phyloP scores from a whole-genome alignment of 2,329 filamentous ascomycete genomes.

The Apiospora rasikravindrae region DNA sequence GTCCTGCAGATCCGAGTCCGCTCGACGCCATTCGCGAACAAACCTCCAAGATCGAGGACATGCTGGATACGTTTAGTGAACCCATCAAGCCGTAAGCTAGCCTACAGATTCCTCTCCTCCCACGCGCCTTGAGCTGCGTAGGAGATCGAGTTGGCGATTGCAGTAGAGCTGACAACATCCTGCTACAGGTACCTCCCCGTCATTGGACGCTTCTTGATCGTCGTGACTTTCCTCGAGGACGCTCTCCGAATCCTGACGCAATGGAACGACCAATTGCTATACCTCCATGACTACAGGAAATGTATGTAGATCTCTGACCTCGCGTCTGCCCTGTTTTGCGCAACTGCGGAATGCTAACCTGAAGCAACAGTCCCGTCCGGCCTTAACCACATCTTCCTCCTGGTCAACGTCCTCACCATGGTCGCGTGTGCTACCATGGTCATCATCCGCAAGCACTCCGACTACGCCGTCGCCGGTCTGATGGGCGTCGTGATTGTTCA shows the following conservation, averaged over 20 bases:
- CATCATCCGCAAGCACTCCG: slow-evolving; percentile 89
- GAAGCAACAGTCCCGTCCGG: slow-evolving; percentile 75
- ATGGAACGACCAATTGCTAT: slow-evolving; percentile 93
- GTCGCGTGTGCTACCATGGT: slow-evolving; percentile 79
- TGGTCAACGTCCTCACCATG: slow-evolving; percentile 92
- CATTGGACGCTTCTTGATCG: slow-evolving; percentile 95
- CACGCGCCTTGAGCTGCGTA: neutral
- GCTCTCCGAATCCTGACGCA: slow-evolving; percentile 95
- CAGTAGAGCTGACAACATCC: neutral
- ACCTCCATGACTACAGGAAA: slow-evolving; percentile 88
- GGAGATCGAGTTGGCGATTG: slow-evolving; percentile 13
- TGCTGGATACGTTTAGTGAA: slow-evolving; percentile 84
- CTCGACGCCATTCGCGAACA: slow-evolving; percentile 91
- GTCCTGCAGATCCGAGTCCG: slow-evolving; percentile 72
- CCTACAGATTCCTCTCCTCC: neutral
- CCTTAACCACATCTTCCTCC: slow-evolving; percentile 89
- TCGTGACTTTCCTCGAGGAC: slow-evolving; percentile 98
- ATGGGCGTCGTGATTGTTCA: slow-evolving; percentile 91
- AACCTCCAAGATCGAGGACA: slow-evolving; percentile 98
- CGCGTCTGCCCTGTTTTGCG: neutral
- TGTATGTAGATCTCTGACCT: slow-evolving; percentile 66
- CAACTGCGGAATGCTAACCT: slow-evolving; percentile 29
- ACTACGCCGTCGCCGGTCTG: slow-evolving; percentile 89
- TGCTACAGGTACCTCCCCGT: slow-evolving; percentile 81
- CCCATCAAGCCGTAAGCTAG: slow-evolving; percentile 88